phyloP scores from a whole-genome alignment of 176 grass and related monocot species.

The Pontederia paniculata region DNA sequence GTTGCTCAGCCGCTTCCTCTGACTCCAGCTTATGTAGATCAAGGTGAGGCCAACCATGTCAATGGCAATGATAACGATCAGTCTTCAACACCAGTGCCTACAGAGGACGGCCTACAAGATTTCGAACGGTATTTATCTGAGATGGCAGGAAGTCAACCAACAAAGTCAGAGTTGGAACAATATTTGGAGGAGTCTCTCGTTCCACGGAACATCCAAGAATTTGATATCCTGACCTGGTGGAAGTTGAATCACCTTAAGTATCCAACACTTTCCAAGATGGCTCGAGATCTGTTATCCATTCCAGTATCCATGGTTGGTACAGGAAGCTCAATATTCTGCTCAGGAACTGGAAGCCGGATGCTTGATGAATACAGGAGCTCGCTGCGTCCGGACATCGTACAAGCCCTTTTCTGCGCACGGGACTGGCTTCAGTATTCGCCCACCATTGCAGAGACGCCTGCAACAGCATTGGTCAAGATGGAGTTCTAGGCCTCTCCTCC shows the following conservation, averaged over 20 bases:
- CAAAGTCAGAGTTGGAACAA: slow-evolving; percentile 8
- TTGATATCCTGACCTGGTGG: slow-evolving; percentile 16
- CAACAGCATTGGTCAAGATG: slow-evolving; percentile 3
- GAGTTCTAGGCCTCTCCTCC: neutral
- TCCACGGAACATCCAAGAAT: neutral
- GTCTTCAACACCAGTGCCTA: neutral
- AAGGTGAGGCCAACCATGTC: slow-evolving; percentile 4
- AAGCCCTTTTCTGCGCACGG: slow-evolving; percentile 6
- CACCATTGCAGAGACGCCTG: neutral
- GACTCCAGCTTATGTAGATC: slow-evolving; percentile 1
- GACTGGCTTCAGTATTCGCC: slow-evolving; percentile 13
- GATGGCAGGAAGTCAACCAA: neutral
- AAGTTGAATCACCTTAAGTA: slow-evolving; percentile 11
- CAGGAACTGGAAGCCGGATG: slow-evolving; percentile 8
- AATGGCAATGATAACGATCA: neutral
- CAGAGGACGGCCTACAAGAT: neutral
- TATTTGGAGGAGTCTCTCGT: slow-evolving; percentile 9
- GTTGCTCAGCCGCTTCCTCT: neutral
- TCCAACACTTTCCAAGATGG: slow-evolving; percentile 12
- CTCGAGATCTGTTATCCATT: slow-evolving; percentile 9
- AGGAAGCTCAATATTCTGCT: slow-evolving; percentile 1
- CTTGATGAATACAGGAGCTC: slow-evolving; percentile 14
- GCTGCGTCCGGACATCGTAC: slow-evolving; percentile 1
- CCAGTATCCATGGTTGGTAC: slow-evolving; percentile 6
- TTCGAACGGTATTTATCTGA: slow-evolving; percentile 3